Percentiles rank a stretch among this genome's conserved stretches.
phyloP scores from a whole-genome alignment of 2,329 filamentous ascomycete genomes.

The Calonectria ilicicola region DNA sequence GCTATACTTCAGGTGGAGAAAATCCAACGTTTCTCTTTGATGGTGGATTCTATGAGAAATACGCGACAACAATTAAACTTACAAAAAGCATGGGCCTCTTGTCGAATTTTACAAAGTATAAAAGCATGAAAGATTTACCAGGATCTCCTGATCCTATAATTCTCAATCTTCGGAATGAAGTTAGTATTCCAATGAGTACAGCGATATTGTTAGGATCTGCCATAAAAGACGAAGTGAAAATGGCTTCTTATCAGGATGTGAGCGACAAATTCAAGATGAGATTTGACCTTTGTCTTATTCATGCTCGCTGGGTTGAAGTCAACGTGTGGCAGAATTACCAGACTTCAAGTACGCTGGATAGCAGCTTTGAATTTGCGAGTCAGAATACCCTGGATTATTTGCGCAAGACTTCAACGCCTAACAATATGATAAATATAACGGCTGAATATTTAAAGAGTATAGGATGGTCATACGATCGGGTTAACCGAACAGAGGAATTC shows the following conservation, averaged over 20 bases:
- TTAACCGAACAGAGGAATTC: neutral
- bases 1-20: neutral
- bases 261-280: neutral
- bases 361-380: neutral
- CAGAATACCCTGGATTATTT: neutral
- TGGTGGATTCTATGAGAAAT: neutral
- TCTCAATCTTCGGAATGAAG: neutral
- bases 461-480: neutral
- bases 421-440: neutral
- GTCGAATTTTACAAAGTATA: neutral
- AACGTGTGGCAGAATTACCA: neutral
- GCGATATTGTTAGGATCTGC: neutral
- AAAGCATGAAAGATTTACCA: neutral
- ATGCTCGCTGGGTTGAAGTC: neutral
- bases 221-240: neutral
- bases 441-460: neutral
- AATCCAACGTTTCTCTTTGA: neutral
- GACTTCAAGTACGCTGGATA: neutral
- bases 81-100: neutral
- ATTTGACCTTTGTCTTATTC: neutral
- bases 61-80: neutral
- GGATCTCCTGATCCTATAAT: neutral
- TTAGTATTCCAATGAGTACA: neutral
- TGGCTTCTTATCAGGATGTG: neutral
- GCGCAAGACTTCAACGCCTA: neutral